These are phyloP conservation scores for Cadophora luteo-olivacea DNA, from an alignment of 2,329 filamentous ascomycete genomes.

Conservation along the genomic window DNA sequence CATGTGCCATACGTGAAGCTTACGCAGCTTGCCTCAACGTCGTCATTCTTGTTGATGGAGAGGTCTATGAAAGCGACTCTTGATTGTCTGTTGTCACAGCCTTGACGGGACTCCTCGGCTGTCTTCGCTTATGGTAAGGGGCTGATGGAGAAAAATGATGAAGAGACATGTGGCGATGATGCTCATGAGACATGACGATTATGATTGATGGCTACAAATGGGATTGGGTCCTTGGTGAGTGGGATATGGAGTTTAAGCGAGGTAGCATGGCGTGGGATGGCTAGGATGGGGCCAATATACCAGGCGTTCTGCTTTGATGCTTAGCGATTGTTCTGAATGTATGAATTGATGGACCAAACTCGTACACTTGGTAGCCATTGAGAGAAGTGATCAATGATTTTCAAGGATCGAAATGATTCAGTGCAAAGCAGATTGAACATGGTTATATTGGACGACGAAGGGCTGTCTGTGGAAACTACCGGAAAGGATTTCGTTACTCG, in stretches of 20 bases:
- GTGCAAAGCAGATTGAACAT: too few relatives aligned
- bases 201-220: background rate
- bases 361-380: background rate
- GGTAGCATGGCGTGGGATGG: slow-evolving; percentile 3
- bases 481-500: too few relatives aligned
- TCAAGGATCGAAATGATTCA: background rate
- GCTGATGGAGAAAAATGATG: background rate
- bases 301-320: slow-evolving; percentile 13
- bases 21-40: slow-evolving; percentile 77
- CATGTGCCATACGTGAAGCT: slow-evolving; percentile 76
- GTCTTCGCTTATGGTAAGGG: background rate
- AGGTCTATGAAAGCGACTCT: slow-evolving; percentile 15
- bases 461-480: too few relatives aligned
- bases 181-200: background rate
- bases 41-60: slow-evolving; percentile 63
- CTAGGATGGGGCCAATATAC: slow-evolving; percentile 2
- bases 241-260: background rate
- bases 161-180: background rate
- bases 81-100: background rate
- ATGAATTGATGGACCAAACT: background rate
- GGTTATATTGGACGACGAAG: too few relatives aligned
- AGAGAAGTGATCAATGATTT: background rate
- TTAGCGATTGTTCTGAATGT: background rate
- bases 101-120: background rate
- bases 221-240: background rate